phyloP scores from a whole-genome alignment of 2,329 filamentous ascomycete species.

The Fusarium sp. region DNA sequence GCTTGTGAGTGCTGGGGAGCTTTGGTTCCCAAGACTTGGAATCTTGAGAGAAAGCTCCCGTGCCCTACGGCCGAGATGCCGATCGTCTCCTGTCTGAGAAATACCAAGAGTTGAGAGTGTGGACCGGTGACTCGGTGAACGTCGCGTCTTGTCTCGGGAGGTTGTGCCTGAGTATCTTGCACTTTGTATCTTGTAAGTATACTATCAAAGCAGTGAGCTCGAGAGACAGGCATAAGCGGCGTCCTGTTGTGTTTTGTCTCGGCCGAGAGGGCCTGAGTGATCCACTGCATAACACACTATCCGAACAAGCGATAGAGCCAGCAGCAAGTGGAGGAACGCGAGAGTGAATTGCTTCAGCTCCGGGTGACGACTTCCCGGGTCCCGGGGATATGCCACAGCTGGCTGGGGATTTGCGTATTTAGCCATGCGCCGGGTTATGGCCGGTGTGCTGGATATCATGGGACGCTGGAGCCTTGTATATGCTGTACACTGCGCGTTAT shows the following conservation, averaged over 20 bases:
- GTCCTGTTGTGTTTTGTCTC: constrained; percentile 2
- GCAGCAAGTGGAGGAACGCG: constrained; percentile 3
- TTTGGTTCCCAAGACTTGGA: constrained; percentile 11
- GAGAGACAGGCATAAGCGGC: background rate
- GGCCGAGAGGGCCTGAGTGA: background rate
- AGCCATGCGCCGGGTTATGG: background rate
- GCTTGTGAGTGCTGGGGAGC: constrained; percentile 14
- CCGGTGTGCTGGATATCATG: constrained; percentile 3
- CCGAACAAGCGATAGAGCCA: background rate
- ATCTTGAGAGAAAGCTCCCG: constrained; percentile 1
- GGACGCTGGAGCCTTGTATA: background rate
- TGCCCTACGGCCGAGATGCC: constrained; percentile 14
- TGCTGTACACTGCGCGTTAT: background rate
- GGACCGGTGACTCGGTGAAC: constrained; percentile 31
- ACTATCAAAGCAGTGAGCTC: background rate
- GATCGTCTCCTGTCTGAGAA: constrained; percentile 33
- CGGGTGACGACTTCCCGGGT: constrained; percentile 11
- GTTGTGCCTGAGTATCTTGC: background rate
- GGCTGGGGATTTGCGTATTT: constrained; percentile 4
- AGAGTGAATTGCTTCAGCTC: constrained; percentile 1
- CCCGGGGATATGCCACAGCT: constrained; percentile 15
- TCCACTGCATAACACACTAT: background rate
- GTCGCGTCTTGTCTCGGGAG: constrained; percentile 9
- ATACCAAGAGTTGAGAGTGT: constrained; percentile 20
- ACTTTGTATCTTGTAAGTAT: background rate